phyloP scores from a whole-genome alignment of 805 yeast genomes.

The Saturnispora saitoi region DNA sequence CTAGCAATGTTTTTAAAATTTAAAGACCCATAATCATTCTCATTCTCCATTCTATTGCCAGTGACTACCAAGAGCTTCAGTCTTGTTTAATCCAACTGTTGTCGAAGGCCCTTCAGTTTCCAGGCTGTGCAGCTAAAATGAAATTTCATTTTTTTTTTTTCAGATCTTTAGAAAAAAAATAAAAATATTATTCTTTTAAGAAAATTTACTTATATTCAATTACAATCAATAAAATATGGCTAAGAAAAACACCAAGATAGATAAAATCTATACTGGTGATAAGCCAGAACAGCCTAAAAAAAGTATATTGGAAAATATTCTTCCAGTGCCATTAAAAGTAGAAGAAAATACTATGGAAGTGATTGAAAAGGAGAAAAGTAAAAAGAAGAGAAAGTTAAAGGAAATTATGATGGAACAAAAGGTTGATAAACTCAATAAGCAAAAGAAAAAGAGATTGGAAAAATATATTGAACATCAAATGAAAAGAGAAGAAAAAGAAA shows the following conservation, averaged over 20 bases:
- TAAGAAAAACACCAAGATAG: conserved; percentile 6
- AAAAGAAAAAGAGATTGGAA: conserved; percentile 73
- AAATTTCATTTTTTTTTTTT: neutral
- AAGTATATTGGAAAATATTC: neutral
- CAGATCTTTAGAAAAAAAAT: conserved; percentile 1
- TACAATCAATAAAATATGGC: conserved; percentile 1
- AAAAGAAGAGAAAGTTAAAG: conserved; percentile 55
- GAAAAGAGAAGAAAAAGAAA: conserved; percentile 79
- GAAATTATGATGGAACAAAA: conserved; percentile 50
- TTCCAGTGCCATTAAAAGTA: neutral
- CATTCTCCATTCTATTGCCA: conserved; percentile 19
- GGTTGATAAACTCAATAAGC: conserved; percentile 60
- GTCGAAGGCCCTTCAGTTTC: neutral
- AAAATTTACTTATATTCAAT: neutral
- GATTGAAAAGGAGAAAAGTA: conserved; percentile 51
- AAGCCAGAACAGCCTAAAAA: conserved; percentile 1
- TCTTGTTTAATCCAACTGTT: neutral
- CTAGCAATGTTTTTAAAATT: conserved; percentile 52
- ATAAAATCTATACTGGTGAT: conserved; percentile 6
- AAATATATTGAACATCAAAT: conserved; percentile 89
- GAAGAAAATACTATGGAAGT: conserved; percentile 37
- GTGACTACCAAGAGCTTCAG: neutral
- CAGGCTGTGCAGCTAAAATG: conserved; percentile 9
- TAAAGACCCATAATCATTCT: conserved; percentile 51
- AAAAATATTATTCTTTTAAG: neutral